A percentile compares a stretch with the other conserved stretches of the same genome.
Conservation (phyloP, 495 filamentous ascomycete species). For the Echria macrotheca region DNA sequence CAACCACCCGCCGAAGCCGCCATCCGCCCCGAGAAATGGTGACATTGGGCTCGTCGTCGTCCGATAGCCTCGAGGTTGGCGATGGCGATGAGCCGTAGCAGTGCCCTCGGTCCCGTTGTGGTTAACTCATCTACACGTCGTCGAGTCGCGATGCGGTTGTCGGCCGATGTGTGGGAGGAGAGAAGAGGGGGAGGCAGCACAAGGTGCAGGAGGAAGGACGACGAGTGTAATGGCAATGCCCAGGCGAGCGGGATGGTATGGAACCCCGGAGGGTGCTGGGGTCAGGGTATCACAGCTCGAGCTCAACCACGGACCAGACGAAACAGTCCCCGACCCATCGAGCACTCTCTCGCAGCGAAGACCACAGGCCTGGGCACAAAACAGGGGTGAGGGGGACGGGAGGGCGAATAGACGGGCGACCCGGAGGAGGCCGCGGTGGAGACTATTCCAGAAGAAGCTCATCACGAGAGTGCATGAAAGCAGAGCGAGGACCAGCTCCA, state of each 20-base stretch:
- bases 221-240: slow-evolving; percentile 21
- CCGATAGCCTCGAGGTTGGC: slow-evolving; percentile 30
- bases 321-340: slow-evolving; percentile 42
- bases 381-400: slow-evolving; percentile 28
- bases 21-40: slow-evolving; percentile 29
- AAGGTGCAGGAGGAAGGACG: slow-evolving; percentile 22
- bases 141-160: slow-evolving; percentile 26
- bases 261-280: neutral
- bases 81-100: slow-evolving; percentile 42
- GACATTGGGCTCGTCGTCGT: slow-evolving; percentile 27
- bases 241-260: slow-evolving; percentile 2
- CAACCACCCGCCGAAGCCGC: slow-evolving; percentile 35
- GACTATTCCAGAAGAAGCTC: slow-evolving; percentile 23
- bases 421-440: slow-evolving; percentile 9
- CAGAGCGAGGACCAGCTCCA: slow-evolving; percentile 7
- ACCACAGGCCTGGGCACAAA: slow-evolving; percentile 30
- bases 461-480: slow-evolving; percentile 19
- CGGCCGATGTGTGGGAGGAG: slow-evolving; percentile 26
- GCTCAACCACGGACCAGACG: slow-evolving; percentile 37
- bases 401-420: slow-evolving; percentile 10
- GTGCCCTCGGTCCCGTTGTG: slow-evolving; percentile 33
- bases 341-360: slow-evolving; percentile 24
- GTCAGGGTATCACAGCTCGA: slow-evolving; percentile 20
- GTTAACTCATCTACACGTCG: slow-evolving; percentile 44
- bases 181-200: slow-evolving; percentile 20